phyloP scores from a whole-genome alignment of 495 filamentous ascomycete genomes.

The Corynascus novoguineensis region DNA sequence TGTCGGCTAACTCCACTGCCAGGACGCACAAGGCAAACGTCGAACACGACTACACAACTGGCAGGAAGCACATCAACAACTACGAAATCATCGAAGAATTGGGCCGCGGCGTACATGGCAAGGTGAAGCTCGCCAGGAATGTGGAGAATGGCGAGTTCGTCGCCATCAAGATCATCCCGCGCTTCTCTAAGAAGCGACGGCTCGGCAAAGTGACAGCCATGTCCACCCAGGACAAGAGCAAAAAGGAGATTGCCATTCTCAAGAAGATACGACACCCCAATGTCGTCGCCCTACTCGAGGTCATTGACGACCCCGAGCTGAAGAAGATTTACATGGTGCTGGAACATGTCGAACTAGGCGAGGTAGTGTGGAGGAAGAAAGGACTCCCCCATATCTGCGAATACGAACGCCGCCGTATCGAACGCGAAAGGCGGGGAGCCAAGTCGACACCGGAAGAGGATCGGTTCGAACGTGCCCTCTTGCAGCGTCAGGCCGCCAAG shows the following conservation, averaged over 20 bases:
- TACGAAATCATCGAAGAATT: constrained; percentile 97
- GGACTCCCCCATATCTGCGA: constrained; percentile 71
- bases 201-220: constrained; percentile 63
- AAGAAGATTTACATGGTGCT: constrained; percentile 98
- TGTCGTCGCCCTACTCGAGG: constrained; percentile 88
- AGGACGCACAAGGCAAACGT: constrained; percentile 84
- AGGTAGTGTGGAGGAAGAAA: constrained; percentile 87
- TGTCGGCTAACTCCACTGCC: not conserved
- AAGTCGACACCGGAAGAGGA: constrained; percentile 59
- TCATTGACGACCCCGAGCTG: constrained; percentile 91
- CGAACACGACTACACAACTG: constrained; percentile 79
- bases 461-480: constrained; percentile 51
- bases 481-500: constrained; percentile 51
- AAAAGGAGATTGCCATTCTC: constrained; percentile 92
- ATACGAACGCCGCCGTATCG: constrained; percentile 72
- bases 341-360: constrained; percentile 88
- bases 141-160: constrained; percentile 71
- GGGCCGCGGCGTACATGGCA: constrained; percentile 90
- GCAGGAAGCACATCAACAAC: constrained; percentile 92
- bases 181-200: constrained; percentile 86
- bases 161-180: constrained; percentile 96
- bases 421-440: constrained; percentile 62
- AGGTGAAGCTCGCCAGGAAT: constrained; percentile 89
- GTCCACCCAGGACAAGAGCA: constrained; percentile 83
- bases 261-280: constrained; percentile 97